Evolutionary conservation across 148 eudicot genomes (phyloP), one percentile per base, ranked within the genome.

Genomic region (Nyssa sinensis): DNA sequence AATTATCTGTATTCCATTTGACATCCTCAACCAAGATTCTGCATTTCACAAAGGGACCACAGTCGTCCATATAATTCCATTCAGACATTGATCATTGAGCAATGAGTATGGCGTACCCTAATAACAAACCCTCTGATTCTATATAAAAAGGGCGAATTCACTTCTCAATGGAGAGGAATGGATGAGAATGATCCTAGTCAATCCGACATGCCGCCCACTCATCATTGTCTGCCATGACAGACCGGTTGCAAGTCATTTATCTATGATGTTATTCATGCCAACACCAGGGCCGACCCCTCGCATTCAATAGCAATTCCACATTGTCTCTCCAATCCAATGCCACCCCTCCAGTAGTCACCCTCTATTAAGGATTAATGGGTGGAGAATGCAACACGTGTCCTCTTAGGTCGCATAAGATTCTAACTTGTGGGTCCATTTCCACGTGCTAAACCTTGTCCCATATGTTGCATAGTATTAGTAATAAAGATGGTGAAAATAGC

Each of bases 161-260:
- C n/a, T n/a, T n/a, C n/a, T n/a, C n/a, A n/a, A n/a, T n/a, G n/a
- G n/a, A n/a, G n/a, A n/a, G n/a, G n/a, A n/a, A n/a, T n/a, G n/a
- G n/a, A n/a, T n/a, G 32, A 64, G 21, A 64, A 33, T 16, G 41
- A 8, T 31, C 67, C 10, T 33, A 16, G 39, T 14, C 7, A 17
- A 55, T 30, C 65, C 25, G 1, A 27, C 67, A 64, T 63, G 66
- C 39, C 35, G 66, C n/a, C n/a, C n/a, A n/a, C n/a, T n/a, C n/a
- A n/a, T n/a, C n/a, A n/a, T n/a, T n/a, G n/a, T n/a, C n/a, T n/a
- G 66, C 11, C n/a, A 32, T 33, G 67, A 64, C 67, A 64, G 32
- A 64, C 67, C 24, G 32, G 67, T 64, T 64, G 25, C 11, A 64
- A 64, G 67, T 64, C 67, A 64, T 32, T 64, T 17, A 55, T 55